Evolutionary conservation across 73 alveolate species (phyloP), one percentile per base, ranked within the genome.

Genomic region (Paramecium biaurelia): DNA sequence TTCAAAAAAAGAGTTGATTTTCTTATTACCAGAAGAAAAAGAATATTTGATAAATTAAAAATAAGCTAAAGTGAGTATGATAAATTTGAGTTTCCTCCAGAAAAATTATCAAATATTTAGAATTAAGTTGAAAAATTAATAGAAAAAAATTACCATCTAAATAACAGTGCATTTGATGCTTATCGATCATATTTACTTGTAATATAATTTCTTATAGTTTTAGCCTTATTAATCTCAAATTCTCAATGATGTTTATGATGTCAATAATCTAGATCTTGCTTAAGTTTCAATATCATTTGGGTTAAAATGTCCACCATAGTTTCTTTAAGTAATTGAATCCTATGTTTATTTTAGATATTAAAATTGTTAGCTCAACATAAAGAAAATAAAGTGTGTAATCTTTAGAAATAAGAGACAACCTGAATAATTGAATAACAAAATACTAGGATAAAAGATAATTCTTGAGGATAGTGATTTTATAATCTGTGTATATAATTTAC

Each of bases 61-160:
- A 92, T 92, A 95, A 26, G 98, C 99, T 15, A 98, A 97, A 76
- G 99, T 99, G 23, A 96, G 96, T 24, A 95, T 98, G 26, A 97
- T 70, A 99, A 99, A 94, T 99, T 96, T 93, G 99, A 98, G 92
- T 99, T 98, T 96, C 99, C 99, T 7, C 98, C 96, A 57, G 92
- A 90, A 63, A 99, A 99, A 94, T 89, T 99, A 43, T 99, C 99
- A 11, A 98, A 95, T 92, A 96, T 98, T 70, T 93, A 97, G 72
- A 96, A 93, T 59, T 97, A 97, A 93, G 94, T 92, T 47, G 99
- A 97, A 94, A 97, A 99, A 82, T 95, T 99, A 45, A 97, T 99
- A 18, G 99, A 99, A 87, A 98, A 97, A 90, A 99, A 98, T 96
- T 98, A 98, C 92, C 98, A 92, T 93, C 93, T 99, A 85, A 97